These are phyloP conservation scores for Euphorbia pulcherrima DNA, from an alignment of 345 rosid genomes.

Conservation along the genomic window DNA sequence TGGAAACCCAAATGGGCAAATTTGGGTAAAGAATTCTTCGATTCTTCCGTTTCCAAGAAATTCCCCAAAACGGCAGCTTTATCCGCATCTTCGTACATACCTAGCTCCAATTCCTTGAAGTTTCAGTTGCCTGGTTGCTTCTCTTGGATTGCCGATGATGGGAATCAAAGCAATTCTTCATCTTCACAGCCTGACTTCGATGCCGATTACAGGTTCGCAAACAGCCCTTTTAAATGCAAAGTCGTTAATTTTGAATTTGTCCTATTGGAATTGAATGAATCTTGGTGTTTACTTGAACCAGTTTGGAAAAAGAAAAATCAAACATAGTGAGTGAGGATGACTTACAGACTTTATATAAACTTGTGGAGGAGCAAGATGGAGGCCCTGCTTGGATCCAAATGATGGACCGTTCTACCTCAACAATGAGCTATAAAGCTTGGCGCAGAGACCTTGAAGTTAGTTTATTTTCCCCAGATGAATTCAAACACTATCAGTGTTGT, in stretches of 20 bases:
- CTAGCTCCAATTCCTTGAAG: constrained; percentile 42
- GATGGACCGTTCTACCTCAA: constrained; percentile 78
- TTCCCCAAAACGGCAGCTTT: constrained; percentile 10
- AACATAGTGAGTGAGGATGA: constrained; percentile 55
- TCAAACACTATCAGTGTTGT: constrained; percentile 7
- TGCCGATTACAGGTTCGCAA: constrained; percentile 55
- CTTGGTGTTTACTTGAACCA: constrained; percentile 35
- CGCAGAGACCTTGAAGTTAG: constrained; percentile 79
- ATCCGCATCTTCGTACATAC: constrained; percentile 21
- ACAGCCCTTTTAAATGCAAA: no score
- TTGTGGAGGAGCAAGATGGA: constrained; percentile 79
- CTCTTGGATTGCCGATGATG: constrained; percentile 40
- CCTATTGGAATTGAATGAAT: not conserved
- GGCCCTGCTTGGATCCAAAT: constrained; percentile 94
- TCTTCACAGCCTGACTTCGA: constrained; percentile 21
- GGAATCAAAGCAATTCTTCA: constrained; percentile 21
- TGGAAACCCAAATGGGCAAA: constrained; percentile 94
- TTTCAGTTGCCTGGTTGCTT: constrained; percentile 51
- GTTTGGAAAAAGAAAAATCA: constrained; percentile 28
- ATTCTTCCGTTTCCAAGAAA: constrained; percentile 21
- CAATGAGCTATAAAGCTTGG: constrained; percentile 84
- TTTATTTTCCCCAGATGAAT: not conserved
- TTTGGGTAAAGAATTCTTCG: constrained; percentile 40
- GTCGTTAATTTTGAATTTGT: not conserved
- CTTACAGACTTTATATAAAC: constrained; percentile 54